Base-by-base conservation (phyloP, 768 basidiomycete genomes). In the Leucocoprinus leucothites region DNA sequence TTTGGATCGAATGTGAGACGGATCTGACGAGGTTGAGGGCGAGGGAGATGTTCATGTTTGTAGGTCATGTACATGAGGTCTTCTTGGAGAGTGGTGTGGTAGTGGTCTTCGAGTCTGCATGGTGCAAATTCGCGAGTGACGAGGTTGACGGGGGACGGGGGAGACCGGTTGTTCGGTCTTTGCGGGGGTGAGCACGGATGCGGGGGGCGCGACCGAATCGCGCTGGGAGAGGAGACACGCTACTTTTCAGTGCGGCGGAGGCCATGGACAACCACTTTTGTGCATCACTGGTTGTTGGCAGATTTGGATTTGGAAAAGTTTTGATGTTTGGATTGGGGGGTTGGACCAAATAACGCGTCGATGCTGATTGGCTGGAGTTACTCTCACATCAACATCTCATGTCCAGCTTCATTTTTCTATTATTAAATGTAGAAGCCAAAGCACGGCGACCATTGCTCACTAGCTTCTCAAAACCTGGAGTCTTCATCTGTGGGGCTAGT, bases 41-140 rank as follows among this genome's bases (percentile, higher is more conserved):
- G 79, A n/a, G 69, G 74, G 41, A 58, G 60, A 57, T 75, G 70
- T 62, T 85, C 79, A 71, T 98, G 96, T 48, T 81, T 74, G 75
- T 98, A 97, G 51, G 88, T 89, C 81, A 98, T 87, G 80, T 99
- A 99, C 81, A 98, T 84, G 62, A 94, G 77, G 73, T 98, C 82
- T 69, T 94, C 89, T 19, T 84, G 83, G 57, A 98, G 78, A 8
- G 94, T 87, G 36, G 75, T 72, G 69, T 89, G 67, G 75, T 97
- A 98, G 75, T 98, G 93, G 58, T 92, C 86, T 51, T 78, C 76
- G 52, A 94, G 80, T 40, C 95, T 85, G 59, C 82, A 86, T 56
- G 81, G 78, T 4, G 85, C 82, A 55, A 84, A 86, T 64, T 91
- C 85, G 64, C 86, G 85, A 34, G 87, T 73, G 63, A 85, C 57